A percentile compares a stretch with the other conserved stretches of the same genome.
These are phyloP conservation scores for Iris macrosiphon DNA, from an alignment of 106 monocot genomes.

Conservation along the genomic window DNA sequence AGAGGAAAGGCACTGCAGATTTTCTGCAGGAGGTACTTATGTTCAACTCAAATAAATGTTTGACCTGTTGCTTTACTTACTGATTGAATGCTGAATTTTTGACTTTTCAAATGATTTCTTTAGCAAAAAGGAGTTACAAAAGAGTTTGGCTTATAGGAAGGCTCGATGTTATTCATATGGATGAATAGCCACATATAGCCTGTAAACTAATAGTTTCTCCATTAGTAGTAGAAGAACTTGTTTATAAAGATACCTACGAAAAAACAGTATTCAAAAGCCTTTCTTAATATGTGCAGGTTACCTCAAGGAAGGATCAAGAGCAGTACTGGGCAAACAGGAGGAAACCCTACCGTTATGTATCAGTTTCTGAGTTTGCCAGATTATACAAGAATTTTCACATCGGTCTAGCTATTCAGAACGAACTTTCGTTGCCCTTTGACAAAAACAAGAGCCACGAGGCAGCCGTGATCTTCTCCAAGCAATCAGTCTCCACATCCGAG, in stretches of 20 bases:
- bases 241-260: no score
- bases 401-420: conserved; percentile 23
- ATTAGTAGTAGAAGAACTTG: no score
- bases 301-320: conserved; percentile 66
- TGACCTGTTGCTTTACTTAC: no score
- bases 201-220: no score
- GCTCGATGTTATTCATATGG: no score
- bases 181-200: no score
- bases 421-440: conserved; percentile 45
- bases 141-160: no score
- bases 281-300: conserved; percentile 29
- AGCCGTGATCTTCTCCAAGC: conserved; percentile 35
- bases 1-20: conserved; percentile 58
- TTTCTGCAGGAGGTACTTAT: conserved; percentile 81
- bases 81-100: no score
- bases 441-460: conserved; percentile 43
- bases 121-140: no score
- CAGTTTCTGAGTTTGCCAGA: conserved; percentile 38
- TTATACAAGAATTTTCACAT: conserved; percentile 40
- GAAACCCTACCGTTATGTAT: conserved; percentile 35
- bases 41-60: no score
- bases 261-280: no score
- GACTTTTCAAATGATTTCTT: no score
- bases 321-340: conserved; percentile 55
- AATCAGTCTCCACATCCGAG: conserved; percentile 24